These are phyloP conservation scores for Incumbomyces delicatus DNA, from an alignment of 2,329 filamentous ascomycete species.

Conservation along the genomic window DNA sequence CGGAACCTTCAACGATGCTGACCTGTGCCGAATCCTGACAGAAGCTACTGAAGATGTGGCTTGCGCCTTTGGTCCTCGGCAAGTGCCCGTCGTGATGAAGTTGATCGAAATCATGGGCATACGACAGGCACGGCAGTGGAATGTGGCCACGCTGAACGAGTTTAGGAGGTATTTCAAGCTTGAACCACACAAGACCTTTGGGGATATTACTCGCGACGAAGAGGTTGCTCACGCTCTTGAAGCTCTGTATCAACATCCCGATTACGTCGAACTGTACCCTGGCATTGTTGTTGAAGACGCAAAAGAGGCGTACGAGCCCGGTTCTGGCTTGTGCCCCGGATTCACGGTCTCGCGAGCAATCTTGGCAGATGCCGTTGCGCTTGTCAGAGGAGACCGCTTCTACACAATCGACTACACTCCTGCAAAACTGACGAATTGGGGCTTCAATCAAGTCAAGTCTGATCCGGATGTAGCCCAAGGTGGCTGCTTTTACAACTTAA, in stretches of 20 bases:
- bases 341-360: slow-evolving; percentile 35
- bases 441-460: slow-evolving; percentile 30
- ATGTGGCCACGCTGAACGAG: slow-evolving; percentile 37
- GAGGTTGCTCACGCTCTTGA: slow-evolving; percentile 48
- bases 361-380: slow-evolving; percentile 38
- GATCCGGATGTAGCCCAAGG: slow-evolving; percentile 37
- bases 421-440: slow-evolving; percentile 38
- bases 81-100: slow-evolving; percentile 63
- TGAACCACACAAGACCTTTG: slow-evolving; percentile 46
- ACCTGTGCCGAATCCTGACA: slow-evolving; percentile 60
- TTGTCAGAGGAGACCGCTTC: slow-evolving; percentile 39
- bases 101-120: slow-evolving; percentile 73
- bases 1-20: slow-evolving; percentile 65
- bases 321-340: slow-evolving; percentile 29
- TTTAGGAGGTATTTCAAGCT: slow-evolving; percentile 55
- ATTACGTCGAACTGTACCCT: slow-evolving; percentile 61
- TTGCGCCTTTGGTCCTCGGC: slow-evolving; percentile 58
- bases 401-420: slow-evolving; percentile 38
- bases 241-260: slow-evolving; percentile 52
- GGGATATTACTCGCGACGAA: slow-evolving; percentile 48
- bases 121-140: slow-evolving; percentile 63
- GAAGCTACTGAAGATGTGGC: slow-evolving; percentile 61
- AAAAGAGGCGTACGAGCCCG: slow-evolving; percentile 29
- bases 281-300: slow-evolving; percentile 46
- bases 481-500: slow-evolving; percentile 43